Base-by-base conservation (phyloP, 2,329 filamentous ascomycete species). In the Aureobasidium sp. region DNA sequence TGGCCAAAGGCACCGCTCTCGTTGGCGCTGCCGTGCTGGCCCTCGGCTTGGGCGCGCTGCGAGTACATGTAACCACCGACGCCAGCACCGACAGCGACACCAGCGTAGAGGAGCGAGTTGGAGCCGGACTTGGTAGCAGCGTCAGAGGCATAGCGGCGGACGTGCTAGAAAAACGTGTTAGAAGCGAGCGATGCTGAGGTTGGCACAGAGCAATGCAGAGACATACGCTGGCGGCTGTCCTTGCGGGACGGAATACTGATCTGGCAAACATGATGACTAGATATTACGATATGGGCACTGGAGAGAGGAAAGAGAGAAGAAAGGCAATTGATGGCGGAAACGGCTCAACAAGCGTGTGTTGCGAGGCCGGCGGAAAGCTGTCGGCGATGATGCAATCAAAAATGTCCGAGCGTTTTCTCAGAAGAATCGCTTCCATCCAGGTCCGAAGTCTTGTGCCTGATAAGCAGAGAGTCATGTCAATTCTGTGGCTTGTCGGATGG, bases 141-240 rank as follows among this genome's bases (percentile, higher is more conserved):
- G 57, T 75, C 70, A 59, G 87, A 86, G 54, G 90, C 87, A 71
- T 95, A 96, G 64, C 78, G 77, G 66, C 83, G 81, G 67, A 81
- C 74, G 66, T 79, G 77, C 83, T 86, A 62, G 21, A 17, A 24
- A 22, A 24, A 41, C 19, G 48, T 51, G 42, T 41, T 16, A 49
- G 27, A 35, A 22, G 22, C 16, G 29, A 16, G 14, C 17, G 35
- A 7, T 11, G 10, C n/a, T n/a, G 12, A 8, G 50, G 56, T 55
- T 53, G 53, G 53, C 12, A n/a, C n/a, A 22, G 24, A 27, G 24
- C 21, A 34, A 35, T 57, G 49, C 48, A 44, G 17, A 38, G 25
- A 59, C 66, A 54, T 63, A 73, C 71, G 62, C 66, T 67, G 30
- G 62, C 60, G 24, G 59, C 48, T 8, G 34, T 29, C 53, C 55